Percentiles rank a stretch among this genome's conserved stretches.
Evolutionary conservation across 768 basidiomycete species (phyloP).

Genomic region (Pisolithus albus): DNA sequence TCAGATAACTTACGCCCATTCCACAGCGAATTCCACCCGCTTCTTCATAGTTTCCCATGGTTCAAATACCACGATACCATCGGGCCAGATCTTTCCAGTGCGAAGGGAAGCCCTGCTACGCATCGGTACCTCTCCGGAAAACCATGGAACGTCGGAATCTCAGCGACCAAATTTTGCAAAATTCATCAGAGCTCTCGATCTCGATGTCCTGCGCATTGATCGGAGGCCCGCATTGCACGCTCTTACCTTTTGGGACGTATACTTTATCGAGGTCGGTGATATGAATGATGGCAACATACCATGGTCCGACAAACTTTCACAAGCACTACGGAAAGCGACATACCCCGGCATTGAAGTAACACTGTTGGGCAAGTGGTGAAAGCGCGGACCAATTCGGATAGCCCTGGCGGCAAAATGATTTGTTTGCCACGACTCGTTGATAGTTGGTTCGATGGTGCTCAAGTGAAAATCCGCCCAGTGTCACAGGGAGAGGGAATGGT

Average conservation of each 20-base stretch:
- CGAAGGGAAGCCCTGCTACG: slow-evolving; percentile 35
- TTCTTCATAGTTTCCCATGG: slow-evolving; percentile 54
- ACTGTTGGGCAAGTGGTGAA: slow-evolving; percentile 47
- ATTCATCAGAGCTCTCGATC: slow-evolving; percentile 33
- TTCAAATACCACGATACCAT: slow-evolving; percentile 23
- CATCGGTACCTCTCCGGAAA: slow-evolving; percentile 12
- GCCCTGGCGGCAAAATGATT: too few species aligned
- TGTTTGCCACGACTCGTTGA: too few species aligned
- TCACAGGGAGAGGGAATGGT: too few species aligned
- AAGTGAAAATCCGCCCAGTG: neutral
- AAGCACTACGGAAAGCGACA: slow-evolving; percentile 29
- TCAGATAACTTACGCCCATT: neutral
- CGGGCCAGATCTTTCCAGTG: slow-evolving; percentile 13
- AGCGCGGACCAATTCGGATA: neutral
- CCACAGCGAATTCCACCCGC: slow-evolving; percentile 59
- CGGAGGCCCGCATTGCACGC: slow-evolving; percentile 48
- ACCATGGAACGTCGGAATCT: neutral
- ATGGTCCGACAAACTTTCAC: slow-evolving; percentile 24
- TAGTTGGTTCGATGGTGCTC: neutral
- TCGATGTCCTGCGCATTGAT: slow-evolving; percentile 50
- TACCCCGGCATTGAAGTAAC: slow-evolving; percentile 30
- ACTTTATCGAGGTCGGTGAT: slow-evolving; percentile 53
- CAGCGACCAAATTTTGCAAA: slow-evolving; percentile 8
- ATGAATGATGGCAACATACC: neutral
- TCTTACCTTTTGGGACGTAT: slow-evolving; percentile 49